Percentiles rank a stretch among this genome's conserved stretches.
Evolutionary conservation across 1,139 yeast species (phyloP).

Genomic region (Debaryomycetaceae sp.): DNA sequence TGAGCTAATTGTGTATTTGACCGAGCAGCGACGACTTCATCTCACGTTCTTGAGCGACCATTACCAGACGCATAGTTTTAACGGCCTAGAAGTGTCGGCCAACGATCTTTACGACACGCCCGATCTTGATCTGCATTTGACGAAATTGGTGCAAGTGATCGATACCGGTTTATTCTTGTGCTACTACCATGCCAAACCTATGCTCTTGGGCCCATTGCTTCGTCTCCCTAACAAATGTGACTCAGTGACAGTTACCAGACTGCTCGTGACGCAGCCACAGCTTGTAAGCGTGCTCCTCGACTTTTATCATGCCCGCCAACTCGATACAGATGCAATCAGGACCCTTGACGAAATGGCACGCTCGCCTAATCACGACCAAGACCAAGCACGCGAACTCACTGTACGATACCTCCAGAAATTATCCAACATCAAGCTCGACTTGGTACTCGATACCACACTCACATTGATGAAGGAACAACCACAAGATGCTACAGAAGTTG

Average conservation of each 20-base stretch:
- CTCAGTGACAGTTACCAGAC: slow-evolving; percentile 46
- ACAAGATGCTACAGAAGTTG: slow-evolving; percentile 21
- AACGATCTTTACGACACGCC: slow-evolving; percentile 22
- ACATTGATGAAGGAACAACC: slow-evolving; percentile 33
- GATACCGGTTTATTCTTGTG: slow-evolving; percentile 77
- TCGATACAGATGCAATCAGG: slow-evolving; percentile 60
- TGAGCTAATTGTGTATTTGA: slow-evolving; percentile 43
- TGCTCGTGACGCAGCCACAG: slow-evolving; percentile 36
- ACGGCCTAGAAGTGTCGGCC: slow-evolving; percentile 29
- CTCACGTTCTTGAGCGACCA: slow-evolving; percentile 25
- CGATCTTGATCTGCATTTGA: slow-evolving; percentile 7
- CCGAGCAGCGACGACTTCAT: slow-evolving; percentile 44
- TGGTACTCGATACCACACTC: slow-evolving; percentile 48
- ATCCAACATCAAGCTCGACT: slow-evolving; percentile 35
- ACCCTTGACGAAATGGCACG: slow-evolving; percentile 37
- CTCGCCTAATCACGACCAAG: slow-evolving; percentile 4
- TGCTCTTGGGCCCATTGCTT: slow-evolving; percentile 73
- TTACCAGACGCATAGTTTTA: slow-evolving; percentile 20
- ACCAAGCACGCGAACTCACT: slow-evolving; percentile 18
- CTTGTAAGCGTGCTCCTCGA: slow-evolving; percentile 66
- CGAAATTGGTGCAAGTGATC: slow-evolving; percentile 36
- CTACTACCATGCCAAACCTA: slow-evolving; percentile 56
- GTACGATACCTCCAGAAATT: slow-evolving; percentile 59
- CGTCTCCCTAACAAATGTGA: slow-evolving; percentile 71
- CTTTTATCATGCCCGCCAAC: slow-evolving; percentile 54